Conservation (phyloP, 805 yeast genomes). For the Lachancea kluyveri region DNA sequence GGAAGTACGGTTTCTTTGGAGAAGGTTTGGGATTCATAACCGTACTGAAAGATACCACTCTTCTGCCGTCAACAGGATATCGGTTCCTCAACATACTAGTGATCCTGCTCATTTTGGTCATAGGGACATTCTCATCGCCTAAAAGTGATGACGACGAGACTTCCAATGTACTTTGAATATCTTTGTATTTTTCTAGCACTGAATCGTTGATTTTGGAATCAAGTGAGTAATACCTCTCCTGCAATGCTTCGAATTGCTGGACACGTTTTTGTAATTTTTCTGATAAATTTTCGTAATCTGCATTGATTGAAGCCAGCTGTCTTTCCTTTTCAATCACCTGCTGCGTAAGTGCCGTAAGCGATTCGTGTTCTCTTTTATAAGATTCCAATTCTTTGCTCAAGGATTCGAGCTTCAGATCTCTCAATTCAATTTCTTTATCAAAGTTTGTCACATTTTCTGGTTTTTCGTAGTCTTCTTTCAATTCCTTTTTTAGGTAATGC, state of each 20-base stretch:
- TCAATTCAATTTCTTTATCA: conserved; percentile 4
- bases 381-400: conserved; percentile 3
- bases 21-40: no score
- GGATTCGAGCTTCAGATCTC: no score
- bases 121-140: background rate
- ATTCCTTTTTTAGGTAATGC: background rate
- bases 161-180: conserved; percentile 7
- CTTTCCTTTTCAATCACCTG: conserved; percentile 7
- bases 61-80: conserved; percentile 6
- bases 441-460: conserved; percentile 1
- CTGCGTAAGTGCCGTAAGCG: background rate
- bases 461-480: background rate
- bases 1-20: no score
- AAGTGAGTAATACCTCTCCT: conserved; percentile 1
- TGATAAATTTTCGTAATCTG: conserved; percentile 1
- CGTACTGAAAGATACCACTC: conserved; percentile 9
- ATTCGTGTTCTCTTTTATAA: conserved; percentile 2
- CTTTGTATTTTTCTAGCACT: conserved; percentile 6
- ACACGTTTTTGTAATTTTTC: conserved; percentile 1
- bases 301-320: conserved; percentile 7
- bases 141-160: conserved; percentile 5
- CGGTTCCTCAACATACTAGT: conserved; percentile 8
- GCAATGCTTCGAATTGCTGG: conserved; percentile 4
- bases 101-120: conserved; percentile 8
- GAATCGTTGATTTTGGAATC: conserved; percentile 5